phyloP scores from a whole-genome alignment of 345 rosid genomes.

The Bretschneidera sinensis region DNA sequence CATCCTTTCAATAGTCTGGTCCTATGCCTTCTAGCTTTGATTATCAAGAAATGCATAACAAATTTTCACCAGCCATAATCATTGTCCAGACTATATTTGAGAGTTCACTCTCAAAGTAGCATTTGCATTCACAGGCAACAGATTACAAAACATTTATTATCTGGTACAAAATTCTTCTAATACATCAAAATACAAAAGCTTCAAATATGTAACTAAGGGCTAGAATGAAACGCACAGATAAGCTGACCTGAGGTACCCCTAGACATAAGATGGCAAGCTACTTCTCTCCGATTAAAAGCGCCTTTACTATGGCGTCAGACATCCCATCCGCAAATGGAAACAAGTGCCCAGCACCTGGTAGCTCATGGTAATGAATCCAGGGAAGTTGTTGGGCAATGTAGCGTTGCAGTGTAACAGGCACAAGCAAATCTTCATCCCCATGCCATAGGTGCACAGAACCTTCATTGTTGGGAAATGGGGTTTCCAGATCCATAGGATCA shows the following conservation, averaged over 20 bases:
- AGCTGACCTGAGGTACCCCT: neutral
- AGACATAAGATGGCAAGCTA: neutral
- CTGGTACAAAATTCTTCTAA: neutral
- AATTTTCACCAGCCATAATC: no score
- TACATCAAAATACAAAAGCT: no score
- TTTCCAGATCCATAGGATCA: conserved; percentile 44
- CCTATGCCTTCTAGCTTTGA: no score
- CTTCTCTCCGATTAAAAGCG: conserved; percentile 30
- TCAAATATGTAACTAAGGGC: neutral
- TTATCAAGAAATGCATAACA: no score
- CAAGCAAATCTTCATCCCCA: conserved; percentile 48
- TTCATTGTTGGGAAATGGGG: conserved; percentile 39
- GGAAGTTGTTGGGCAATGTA: conserved; percentile 46
- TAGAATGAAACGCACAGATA: neutral
- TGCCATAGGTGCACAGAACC: conserved; percentile 64
- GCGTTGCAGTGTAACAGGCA: conserved; percentile 50
- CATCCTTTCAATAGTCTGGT: no score
- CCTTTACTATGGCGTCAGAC: conserved; percentile 35
- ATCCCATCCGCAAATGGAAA: conserved; percentile 40
- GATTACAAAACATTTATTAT: no score
- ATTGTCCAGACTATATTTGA: no score
- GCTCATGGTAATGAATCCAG: conserved; percentile 59
- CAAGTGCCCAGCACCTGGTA: conserved; percentile 52
- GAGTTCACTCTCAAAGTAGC: neutral
- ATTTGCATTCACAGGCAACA: no score